A percentile compares a stretch with the other conserved stretches of the same genome.
These are phyloP conservation scores for Lasiodiplodia citricola DNA, from an alignment of 2,329 filamentous ascomycete genomes.

Conservation along the genomic window DNA sequence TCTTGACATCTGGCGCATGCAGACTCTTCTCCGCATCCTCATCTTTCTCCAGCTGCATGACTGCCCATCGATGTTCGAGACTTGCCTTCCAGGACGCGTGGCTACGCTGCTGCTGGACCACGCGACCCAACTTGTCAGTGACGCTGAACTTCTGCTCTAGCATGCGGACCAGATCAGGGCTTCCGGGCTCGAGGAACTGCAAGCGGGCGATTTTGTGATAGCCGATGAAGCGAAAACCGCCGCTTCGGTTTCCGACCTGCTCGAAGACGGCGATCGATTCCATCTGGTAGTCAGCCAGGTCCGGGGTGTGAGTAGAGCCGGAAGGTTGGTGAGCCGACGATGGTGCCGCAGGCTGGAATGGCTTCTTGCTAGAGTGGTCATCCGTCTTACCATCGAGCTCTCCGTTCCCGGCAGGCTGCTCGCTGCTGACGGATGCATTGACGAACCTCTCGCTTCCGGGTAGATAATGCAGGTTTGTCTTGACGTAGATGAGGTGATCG, in stretches of 20 bases:
- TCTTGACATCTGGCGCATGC: conserved; percentile 31
- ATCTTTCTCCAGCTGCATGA: conserved; percentile 38
- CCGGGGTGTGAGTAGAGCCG: not conserved
- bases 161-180: conserved; percentile 34
- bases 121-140: conserved; percentile 29
- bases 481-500: conserved; percentile 38
- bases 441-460: conserved; percentile 26
- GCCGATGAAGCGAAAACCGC: conserved; percentile 32
- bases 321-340: not conserved
- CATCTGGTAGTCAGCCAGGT: not conserved
- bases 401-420: not conserved
- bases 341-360: not conserved
- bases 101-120: conserved; percentile 29
- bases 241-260: conserved; percentile 22
- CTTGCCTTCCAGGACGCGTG: conserved; percentile 33
- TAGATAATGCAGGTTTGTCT: conserved; percentile 36
- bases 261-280: conserved; percentile 35
- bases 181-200: conserved; percentile 33
- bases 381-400: not conserved
- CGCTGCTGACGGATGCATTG: not conserved
- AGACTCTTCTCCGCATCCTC: conserved; percentile 32
- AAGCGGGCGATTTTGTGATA: conserved; percentile 34
- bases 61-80: conserved; percentile 36
- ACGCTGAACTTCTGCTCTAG: conserved; percentile 38
- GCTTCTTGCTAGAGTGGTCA: not conserved